Percentiles rank a stretch among this genome's conserved stretches.
phyloP scores from a whole-genome alignment of 192 early-diverging fungal species.

The Obelidium mucronatum region DNA sequence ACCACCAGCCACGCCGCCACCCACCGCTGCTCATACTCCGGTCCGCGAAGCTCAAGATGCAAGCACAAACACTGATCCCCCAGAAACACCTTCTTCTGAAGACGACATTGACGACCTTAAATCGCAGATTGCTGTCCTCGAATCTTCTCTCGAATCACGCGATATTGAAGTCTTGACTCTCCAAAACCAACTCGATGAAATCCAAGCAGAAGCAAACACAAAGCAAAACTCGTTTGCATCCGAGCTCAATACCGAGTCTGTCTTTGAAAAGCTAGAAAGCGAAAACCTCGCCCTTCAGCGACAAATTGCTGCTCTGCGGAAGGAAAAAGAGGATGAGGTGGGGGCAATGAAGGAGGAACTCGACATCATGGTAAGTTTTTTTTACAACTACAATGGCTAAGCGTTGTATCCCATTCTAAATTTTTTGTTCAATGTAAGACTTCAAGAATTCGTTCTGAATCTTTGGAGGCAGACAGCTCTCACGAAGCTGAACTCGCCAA shows the following conservation, averaged over 20 bases:
- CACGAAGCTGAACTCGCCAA: neutral
- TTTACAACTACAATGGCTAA: neutral
- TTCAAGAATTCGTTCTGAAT: neutral
- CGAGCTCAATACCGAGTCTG: slow-evolving; percentile 31
- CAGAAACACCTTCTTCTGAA: neutral
- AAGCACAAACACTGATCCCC: slow-evolving; percentile 8
- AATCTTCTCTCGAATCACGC: neutral
- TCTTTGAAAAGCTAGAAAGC: slow-evolving; percentile 12
- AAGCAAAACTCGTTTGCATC: slow-evolving; percentile 8
- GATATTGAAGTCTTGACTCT: slow-evolving; percentile 27
- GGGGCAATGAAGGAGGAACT: neutral
- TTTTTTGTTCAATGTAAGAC: slow-evolving; percentile 2
- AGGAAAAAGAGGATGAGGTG: slow-evolving; percentile 7
- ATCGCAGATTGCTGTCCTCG: neutral
- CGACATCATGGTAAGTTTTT: neutral
- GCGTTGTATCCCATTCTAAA: no score
- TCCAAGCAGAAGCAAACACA: neutral
- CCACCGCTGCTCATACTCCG: no score
- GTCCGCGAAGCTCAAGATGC: no score
- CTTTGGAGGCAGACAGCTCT: neutral
- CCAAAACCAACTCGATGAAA: slow-evolving; percentile 5
- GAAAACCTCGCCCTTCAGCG: slow-evolving; percentile 17
- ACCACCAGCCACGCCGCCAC: no score
- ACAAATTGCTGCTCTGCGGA: slow-evolving; percentile 9
- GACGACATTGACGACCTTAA: neutral